Conservation (phyloP, 441 rosid species). For the Macaranga tanarius region DNA sequence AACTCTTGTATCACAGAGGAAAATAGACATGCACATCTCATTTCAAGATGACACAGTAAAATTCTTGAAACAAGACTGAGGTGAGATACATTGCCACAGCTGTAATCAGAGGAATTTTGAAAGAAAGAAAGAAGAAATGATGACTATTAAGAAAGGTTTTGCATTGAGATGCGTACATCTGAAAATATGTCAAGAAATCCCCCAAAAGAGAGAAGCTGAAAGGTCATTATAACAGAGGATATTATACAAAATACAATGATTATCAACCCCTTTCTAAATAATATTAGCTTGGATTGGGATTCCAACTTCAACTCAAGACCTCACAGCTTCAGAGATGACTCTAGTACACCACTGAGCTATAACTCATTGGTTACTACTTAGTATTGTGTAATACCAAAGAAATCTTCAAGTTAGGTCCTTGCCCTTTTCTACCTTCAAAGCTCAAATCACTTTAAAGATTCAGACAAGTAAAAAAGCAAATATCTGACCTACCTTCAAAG, state of each 20-base stretch:
- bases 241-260: too few species aligned
- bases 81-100: not conserved
- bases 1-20: not conserved
- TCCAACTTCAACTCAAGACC: too few species aligned
- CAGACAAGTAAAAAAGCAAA: not conserved
- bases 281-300: too few species aligned
- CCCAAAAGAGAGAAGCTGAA: not conserved
- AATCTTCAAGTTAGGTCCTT: not conserved
- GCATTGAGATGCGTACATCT: not conserved
- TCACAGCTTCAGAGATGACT: too few species aligned
- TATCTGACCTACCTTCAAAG: constrained; percentile 56
- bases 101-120: not conserved
- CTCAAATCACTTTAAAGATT: not conserved
- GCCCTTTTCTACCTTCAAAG: not conserved
- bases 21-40: not conserved
- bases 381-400: not conserved
- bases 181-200: not conserved
- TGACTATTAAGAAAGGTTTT: too few species aligned
- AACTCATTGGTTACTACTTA: not conserved
- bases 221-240: not conserved
- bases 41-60: not conserved
- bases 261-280: too few species aligned
- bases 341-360: too few species aligned
- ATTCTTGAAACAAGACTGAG: not conserved
- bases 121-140: not conserved